phyloP scores from a whole-genome alignment of 371 early-diverging fungal species.

The Mycotypha africana region DNA sequence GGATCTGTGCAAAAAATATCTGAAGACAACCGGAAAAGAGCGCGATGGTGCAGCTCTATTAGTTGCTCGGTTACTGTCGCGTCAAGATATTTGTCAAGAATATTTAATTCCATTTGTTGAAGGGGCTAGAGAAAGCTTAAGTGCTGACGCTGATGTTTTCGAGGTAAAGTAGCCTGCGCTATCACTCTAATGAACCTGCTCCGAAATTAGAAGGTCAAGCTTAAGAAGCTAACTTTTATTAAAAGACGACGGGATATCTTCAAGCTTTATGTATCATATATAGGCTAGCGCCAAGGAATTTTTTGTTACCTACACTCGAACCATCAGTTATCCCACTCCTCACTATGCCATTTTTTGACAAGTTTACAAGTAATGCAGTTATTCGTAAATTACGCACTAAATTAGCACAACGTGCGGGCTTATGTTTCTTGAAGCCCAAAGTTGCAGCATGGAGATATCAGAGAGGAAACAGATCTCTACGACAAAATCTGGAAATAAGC shows the following conservation, averaged over 20 bases:
- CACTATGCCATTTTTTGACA: conserved; percentile 46
- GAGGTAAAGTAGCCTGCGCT: conserved; percentile 33
- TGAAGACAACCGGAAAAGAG: conserved; percentile 74
- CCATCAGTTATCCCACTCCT: conserved; percentile 48
- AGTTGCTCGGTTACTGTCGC: conserved; percentile 67
- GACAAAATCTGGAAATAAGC: conserved; percentile 33
- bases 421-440: conserved; percentile 67
- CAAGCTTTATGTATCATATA: conserved; percentile 64
- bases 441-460: conserved; percentile 76
- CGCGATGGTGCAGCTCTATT: conserved; percentile 81
- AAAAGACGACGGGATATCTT: conserved; percentile 60
- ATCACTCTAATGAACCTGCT: no score
- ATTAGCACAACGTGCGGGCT: conserved; percentile 76
- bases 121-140: conserved; percentile 51
- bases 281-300: conserved; percentile 62
- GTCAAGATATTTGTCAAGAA: conserved; percentile 43
- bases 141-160: conserved; percentile 37
- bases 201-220: no score
- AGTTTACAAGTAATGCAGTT: conserved; percentile 61
- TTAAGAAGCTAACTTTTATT: no score
- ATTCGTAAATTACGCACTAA: conserved; percentile 79
- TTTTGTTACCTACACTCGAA: conserved; percentile 54
- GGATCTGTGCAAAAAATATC: conserved; percentile 41
- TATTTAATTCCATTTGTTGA: conserved; percentile 52
- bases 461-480: conserved; percentile 53